Base-by-base conservation (phyloP, 192 early-diverging fungal genomes). In the Spizellomyces sp. region DNA sequence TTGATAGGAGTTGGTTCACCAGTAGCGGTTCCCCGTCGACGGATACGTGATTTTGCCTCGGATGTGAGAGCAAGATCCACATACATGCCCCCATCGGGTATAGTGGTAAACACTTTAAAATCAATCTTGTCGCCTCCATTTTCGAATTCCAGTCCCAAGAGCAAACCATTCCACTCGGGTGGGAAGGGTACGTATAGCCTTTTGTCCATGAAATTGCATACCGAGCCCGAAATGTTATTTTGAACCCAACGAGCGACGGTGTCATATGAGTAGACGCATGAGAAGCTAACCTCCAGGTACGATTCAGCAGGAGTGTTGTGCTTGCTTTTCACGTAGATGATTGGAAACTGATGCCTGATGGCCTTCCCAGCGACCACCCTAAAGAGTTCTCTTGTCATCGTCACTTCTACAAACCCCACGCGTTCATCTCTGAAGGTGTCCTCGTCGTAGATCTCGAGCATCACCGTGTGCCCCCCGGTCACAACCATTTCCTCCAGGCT, bases 151-250 rank as follows among this genome's bases (percentile, higher is more conserved):
- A 65, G 36, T 36, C 64, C 64, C 45, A 65, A n/a, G 0, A 52
- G n/a, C 64, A 65, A n/a, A 19, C 12, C 44, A 65, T 46, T 5
- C 36, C 14, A 54, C 12, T 50, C n/a, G 5, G n/a, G 45, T 14
- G 64, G 64, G 15, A 65, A 65, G 10, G 64, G 64, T 27, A 65
- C 45, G 45, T 65, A 65, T 17, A 65, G 45, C 15, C 48, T 14
- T 27, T 65, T 65, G 46, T 47, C 64, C 27, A n/a, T 45, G 2
- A 6, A 17, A 27, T 54, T 47, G 42, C 15, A 52, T 15, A 50
- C 45, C 15, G 48, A 14, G 14, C 47, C 64, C 12, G 64, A 42
- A 12, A 65, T 19, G n/a, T n/a, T 22, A 12, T 12, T 14, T 45
- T 45, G 10, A 14, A 65, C 45, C 6, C 27, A 15, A 15, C 12